phyloP scores from a whole-genome alignment of 2,329 filamentous ascomycete genomes.

The Aspergillus proliferans region DNA sequence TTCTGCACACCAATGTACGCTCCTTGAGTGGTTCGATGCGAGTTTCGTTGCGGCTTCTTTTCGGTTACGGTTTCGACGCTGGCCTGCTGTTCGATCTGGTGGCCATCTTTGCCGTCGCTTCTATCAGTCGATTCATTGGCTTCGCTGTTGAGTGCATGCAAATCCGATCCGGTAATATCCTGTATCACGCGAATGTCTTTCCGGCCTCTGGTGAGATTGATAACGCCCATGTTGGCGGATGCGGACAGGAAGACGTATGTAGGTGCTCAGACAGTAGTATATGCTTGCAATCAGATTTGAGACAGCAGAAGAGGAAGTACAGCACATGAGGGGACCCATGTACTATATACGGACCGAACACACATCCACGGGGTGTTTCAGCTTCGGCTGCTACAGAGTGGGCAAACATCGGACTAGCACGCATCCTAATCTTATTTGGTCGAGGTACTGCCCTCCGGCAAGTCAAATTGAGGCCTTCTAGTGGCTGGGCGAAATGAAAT shows the following conservation, averaged over 20 bases:
- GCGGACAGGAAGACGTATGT: neutral
- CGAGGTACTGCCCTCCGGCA: too few relatives aligned
- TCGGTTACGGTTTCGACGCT: neutral
- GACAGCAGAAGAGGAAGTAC: too few relatives aligned
- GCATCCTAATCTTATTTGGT: too few relatives aligned
- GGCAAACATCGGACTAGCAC: too few relatives aligned
- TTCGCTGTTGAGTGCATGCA: constrained; percentile 2
- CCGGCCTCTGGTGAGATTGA: constrained; percentile 4
- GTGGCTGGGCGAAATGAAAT: too few relatives aligned
- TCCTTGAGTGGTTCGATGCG: constrained; percentile 4
- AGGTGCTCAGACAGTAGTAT: too few relatives aligned
- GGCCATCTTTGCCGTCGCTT: neutral
- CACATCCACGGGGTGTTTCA: too few relatives aligned
- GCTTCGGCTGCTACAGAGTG: too few relatives aligned
- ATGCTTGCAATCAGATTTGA: too few relatives aligned
- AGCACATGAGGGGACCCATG: too few relatives aligned
- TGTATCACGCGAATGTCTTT: constrained; percentile 6
- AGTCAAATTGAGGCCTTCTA: too few relatives aligned
- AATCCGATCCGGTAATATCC: constrained; percentile 3
- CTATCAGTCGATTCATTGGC: neutral
- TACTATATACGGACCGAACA: neutral
- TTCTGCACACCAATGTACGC: constrained; percentile 17
- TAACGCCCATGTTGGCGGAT: constrained; percentile 4
- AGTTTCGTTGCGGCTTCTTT: neutral
- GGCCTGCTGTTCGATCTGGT: neutral